These are phyloP conservation scores for Phytophthora cajani DNA, from an alignment of 352 stramenopile species.

Conservation along the genomic window DNA sequence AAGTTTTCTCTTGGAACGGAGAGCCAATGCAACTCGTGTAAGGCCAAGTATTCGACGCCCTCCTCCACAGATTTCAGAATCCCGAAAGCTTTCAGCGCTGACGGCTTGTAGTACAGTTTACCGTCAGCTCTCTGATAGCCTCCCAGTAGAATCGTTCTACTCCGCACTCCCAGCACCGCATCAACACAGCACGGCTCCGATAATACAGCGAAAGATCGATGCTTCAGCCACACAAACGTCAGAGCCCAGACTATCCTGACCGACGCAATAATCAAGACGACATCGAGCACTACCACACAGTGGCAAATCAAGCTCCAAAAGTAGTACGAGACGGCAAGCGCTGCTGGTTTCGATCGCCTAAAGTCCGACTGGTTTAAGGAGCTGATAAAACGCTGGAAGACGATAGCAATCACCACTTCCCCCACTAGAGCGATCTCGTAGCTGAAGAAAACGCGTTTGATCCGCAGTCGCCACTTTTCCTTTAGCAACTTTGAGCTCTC, in stretches of 20 bases:
- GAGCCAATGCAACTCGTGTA: constrained; percentile 21
- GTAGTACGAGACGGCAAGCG: no score
- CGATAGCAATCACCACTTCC: constrained; percentile 12
- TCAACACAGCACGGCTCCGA: constrained; percentile 15
- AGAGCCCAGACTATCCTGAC: constrained; percentile 1
- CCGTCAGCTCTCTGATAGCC: constrained; percentile 6
- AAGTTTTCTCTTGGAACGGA: constrained; percentile 11
- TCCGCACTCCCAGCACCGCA: constrained; percentile 1
- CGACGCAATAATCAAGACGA: constrained; percentile 3
- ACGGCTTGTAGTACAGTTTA: constrained; percentile 9
- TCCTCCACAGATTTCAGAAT: constrained; percentile 16
- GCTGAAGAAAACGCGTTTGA: constrained; percentile 17
- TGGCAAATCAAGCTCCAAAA: no score
- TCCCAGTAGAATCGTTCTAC: constrained; percentile 3
- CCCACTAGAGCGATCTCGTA: constrained; percentile 16
- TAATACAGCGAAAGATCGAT: neutral
- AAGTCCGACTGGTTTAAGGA: constrained; percentile 16
- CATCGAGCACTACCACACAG: constrained; percentile 1
- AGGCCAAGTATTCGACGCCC: constrained; percentile 12
- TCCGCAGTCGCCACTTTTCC: constrained; percentile 13
- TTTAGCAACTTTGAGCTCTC: constrained; percentile 5
- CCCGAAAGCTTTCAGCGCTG: constrained; percentile 16
- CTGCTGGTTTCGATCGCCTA: constrained; percentile 1
- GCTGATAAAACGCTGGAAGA: constrained; percentile 2
- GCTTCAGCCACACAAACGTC: constrained; percentile 11